phyloP scores from a whole-genome alignment of 116 monocot species.

The Trichopus zeylanicus region DNA sequence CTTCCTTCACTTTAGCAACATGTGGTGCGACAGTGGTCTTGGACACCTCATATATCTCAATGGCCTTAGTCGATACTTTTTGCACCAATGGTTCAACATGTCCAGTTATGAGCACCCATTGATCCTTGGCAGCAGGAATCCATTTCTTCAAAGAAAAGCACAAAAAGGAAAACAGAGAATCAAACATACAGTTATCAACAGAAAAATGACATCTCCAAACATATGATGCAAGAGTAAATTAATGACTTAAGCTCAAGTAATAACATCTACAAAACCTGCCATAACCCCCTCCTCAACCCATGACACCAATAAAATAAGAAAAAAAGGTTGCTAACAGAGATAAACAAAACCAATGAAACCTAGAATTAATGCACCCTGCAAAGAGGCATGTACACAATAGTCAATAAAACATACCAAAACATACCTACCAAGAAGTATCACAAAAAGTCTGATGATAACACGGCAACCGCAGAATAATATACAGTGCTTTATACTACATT shows the following conservation, averaged over 20 bases:
- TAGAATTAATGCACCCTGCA: too few relatives aligned
- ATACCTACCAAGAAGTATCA: background rate
- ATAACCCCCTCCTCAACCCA: too few relatives aligned
- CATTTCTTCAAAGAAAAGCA: conserved; percentile 30
- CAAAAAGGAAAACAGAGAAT: background rate
- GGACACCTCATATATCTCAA: conserved; percentile 23
- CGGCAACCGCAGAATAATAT: background rate
- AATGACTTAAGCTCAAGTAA: too few relatives aligned
- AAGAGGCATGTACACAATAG: too few relatives aligned
- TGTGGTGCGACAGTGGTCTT: conserved; percentile 27
- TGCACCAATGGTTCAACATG: conserved; percentile 24
- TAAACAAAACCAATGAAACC: too few relatives aligned
- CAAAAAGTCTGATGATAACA: background rate
- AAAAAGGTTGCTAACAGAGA: too few relatives aligned
- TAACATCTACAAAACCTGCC: too few relatives aligned
- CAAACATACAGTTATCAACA: background rate
- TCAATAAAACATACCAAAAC: too few relatives aligned
- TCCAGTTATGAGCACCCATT: conserved; percentile 22
- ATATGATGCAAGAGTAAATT: too few relatives aligned
- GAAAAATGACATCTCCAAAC: too few relatives aligned
- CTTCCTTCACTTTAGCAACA: conserved; percentile 37
- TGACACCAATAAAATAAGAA: too few relatives aligned
- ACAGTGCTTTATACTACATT: background rate
- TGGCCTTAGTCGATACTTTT: conserved; percentile 25
- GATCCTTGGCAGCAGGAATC: conserved; percentile 34